Evolutionary conservation across 768 basidiomycete genomes (phyloP).

Genomic region (Mycena maculata): DNA sequence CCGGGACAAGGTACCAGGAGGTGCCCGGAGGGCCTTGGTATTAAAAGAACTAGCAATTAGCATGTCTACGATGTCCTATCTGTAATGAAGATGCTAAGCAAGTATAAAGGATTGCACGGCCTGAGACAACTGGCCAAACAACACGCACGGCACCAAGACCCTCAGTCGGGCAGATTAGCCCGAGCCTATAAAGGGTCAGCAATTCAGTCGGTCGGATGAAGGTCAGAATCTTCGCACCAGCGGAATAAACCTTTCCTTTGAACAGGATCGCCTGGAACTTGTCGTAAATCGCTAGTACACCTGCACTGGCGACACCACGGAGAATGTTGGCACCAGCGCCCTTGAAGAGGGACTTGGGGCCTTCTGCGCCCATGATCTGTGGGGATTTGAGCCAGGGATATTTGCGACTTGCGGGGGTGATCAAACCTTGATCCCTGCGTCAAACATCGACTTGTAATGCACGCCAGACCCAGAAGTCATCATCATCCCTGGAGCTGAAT

Average conservation of each 20-base stretch:
- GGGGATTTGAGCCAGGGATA: background rate
- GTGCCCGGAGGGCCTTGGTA: too few relatives aligned
- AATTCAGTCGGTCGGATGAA: background rate
- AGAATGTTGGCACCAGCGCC: slow-evolving; percentile 83
- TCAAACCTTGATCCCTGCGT: slow-evolving; percentile 64
- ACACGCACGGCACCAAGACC: too few relatives aligned
- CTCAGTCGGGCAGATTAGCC: background rate
- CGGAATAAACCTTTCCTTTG: slow-evolving; percentile 82
- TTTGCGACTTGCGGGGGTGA: background rate
- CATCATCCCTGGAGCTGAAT: slow-evolving; percentile 82
- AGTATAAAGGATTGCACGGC: too few relatives aligned
- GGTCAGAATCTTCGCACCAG: slow-evolving; percentile 39
- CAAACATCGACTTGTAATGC: slow-evolving; percentile 89
- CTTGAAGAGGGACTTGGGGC: slow-evolving; percentile 85
- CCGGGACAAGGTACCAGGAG: too few relatives aligned
- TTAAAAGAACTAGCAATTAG: too few relatives aligned
- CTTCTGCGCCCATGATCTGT: slow-evolving; percentile 83
- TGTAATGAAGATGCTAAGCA: too few relatives aligned
- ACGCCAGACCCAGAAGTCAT: slow-evolving; percentile 84
- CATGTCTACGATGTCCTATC: too few relatives aligned
- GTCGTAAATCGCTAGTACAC: slow-evolving; percentile 88
- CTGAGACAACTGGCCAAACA: too few relatives aligned
- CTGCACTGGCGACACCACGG: slow-evolving; percentile 89
- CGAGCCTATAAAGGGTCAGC: background rate
- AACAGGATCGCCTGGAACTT: slow-evolving; percentile 84